phyloP scores from a whole-genome alignment of 306 rosid genomes.

The Lotus japonicus region DNA sequence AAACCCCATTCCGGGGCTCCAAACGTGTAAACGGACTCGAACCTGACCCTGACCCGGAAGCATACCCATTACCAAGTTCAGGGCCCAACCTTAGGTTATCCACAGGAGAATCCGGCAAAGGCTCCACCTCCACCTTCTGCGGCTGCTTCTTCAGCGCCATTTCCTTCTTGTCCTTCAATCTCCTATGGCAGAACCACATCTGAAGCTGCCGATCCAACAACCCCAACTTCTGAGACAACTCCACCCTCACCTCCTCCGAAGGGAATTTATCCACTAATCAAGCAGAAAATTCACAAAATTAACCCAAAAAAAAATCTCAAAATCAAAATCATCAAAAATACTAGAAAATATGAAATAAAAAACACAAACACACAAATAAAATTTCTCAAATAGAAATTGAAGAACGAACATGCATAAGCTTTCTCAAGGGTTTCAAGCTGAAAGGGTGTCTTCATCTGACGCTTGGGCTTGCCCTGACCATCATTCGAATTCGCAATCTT shows the following conservation, averaged over 20 bases:
- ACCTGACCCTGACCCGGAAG: conserved; percentile 83
- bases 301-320: neutral
- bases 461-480: conserved; percentile 85
- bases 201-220: conserved; percentile 96
- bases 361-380: neutral
- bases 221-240: conserved; percentile 78
- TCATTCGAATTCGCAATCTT: conserved; percentile 70
- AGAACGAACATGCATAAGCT: conserved; percentile 70
- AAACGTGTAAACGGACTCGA: conserved; percentile 58
- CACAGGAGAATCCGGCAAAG: conserved; percentile 54
- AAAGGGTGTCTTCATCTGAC: conserved; percentile 98
- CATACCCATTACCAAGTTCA: conserved; percentile 74
- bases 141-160: conserved; percentile 41
- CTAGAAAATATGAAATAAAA: neutral
- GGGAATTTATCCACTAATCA: conserved; percentile 91
- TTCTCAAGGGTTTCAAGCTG: conserved; percentile 95
- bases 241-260: conserved; percentile 65
- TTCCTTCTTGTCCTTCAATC: conserved; percentile 92
- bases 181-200: conserved; percentile 99
- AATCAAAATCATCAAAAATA: neutral
- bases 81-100: conserved; percentile 49
- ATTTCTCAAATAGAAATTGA: neutral
- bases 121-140: conserved; percentile 28
- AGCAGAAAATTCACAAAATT: conserved; percentile 13
- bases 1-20: conserved; percentile 43